phyloP scores from a whole-genome alignment of 2,329 filamentous ascomycete genomes.

The Cercospora zeina region DNA sequence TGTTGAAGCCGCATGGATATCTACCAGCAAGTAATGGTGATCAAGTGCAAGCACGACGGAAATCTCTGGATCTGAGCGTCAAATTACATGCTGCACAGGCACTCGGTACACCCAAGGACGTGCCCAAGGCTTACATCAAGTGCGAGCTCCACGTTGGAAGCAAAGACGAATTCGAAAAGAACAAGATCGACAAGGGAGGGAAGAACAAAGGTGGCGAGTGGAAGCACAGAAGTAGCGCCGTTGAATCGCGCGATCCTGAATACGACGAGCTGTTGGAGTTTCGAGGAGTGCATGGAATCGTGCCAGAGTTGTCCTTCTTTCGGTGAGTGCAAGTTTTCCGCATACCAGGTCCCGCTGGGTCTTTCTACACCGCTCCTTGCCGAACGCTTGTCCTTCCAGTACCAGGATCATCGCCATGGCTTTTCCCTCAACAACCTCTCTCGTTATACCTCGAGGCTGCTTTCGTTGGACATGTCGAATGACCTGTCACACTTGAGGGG shows the following conservation, averaged over 20 bases:
- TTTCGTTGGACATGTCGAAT: neutral
- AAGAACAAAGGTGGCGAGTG: constrained; percentile 56
- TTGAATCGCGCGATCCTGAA: constrained; percentile 47
- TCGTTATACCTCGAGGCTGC: neutral
- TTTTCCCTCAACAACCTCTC: too few species aligned
- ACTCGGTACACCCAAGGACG: constrained; percentile 58
- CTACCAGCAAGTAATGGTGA: constrained; percentile 44
- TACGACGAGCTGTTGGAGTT: constrained; percentile 52
- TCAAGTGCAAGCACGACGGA: constrained; percentile 26
- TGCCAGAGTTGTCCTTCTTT: constrained; percentile 52
- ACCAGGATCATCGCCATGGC: neutral
- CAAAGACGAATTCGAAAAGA: constrained; percentile 50
- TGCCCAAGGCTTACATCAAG: constrained; percentile 70
- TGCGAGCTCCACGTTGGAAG: constrained; percentile 79
- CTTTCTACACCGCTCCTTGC: neutral
- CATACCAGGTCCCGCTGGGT: neutral
- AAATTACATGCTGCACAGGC: constrained; percentile 75
- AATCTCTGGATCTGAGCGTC: constrained; percentile 65
- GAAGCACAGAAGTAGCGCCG: constrained; percentile 51
- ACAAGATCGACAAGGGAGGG: constrained; percentile 49
- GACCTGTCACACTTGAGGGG: neutral
- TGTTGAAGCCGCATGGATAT: constrained; percentile 78
- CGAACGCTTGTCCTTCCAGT: neutral
- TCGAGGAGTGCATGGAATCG: constrained; percentile 45
- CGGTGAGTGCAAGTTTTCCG: constrained; percentile 43